Evolutionary conservation across 1,139 yeast genomes (phyloP).

Genomic region (Pichia terricola): DNA sequence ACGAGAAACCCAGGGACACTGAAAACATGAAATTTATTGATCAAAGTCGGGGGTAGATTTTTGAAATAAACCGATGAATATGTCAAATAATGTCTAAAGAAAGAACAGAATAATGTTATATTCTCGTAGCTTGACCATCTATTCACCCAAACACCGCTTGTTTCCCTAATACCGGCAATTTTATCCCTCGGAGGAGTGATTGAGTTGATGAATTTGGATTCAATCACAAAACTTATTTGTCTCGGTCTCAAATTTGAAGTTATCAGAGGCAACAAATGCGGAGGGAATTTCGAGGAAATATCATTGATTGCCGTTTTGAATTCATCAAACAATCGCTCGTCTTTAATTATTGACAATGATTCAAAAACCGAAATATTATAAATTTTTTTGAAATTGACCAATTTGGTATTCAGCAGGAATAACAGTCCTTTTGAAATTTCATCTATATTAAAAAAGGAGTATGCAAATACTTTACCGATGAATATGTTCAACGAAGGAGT

Average conservation of each 20-base stretch:
- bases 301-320: constrained; percentile 12
- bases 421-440: constrained; percentile 55
- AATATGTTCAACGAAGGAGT: constrained; percentile 60
- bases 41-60: constrained; percentile 9
- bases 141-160: constrained; percentile 62
- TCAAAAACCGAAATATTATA: constrained; percentile 14
- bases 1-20: constrained; percentile 29
- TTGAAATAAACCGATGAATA: constrained; percentile 16
- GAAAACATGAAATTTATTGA: constrained; percentile 12
- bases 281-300: constrained; percentile 27
- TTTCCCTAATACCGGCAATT: constrained; percentile 48
- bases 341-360: constrained; percentile 3
- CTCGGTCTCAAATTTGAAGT: constrained; percentile 26
- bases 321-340: constrained; percentile 2
- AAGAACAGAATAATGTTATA: constrained; percentile 56
- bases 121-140: constrained; percentile 46
- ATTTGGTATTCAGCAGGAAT: constrained; percentile 49
- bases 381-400: constrained; percentile 26
- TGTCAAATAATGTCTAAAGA: constrained; percentile 54
- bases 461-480: constrained; percentile 72
- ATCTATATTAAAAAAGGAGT: constrained; percentile 50
- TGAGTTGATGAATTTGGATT: constrained; percentile 24
- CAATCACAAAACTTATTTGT: constrained; percentile 17
- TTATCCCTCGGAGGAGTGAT: constrained; percentile 40
- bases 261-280: constrained; percentile 31